Percentiles rank a stretch among this genome's conserved stretches.
Conservation (phyloP, 208 protist genomes). For the Wallacemonas sp. region DNA sequence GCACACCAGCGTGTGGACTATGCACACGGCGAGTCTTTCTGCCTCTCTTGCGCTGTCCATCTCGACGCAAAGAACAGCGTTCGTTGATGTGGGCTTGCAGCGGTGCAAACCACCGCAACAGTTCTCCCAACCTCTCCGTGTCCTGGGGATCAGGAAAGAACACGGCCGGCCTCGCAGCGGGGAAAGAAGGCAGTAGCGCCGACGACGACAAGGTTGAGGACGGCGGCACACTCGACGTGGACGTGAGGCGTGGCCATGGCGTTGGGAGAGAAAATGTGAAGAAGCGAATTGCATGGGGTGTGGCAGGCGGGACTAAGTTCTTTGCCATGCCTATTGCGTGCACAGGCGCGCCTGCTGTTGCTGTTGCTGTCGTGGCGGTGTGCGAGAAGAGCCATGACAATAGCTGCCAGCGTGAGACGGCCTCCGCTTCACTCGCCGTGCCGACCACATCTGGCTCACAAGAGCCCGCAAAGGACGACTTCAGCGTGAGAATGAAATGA, state of each 20-base stretch:
- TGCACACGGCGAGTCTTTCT: not conserved
- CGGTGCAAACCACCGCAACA: constrained; percentile 1
- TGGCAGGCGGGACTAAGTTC: not conserved
- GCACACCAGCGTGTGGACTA: no score
- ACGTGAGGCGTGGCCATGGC: not conserved
- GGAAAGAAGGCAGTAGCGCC: no score
- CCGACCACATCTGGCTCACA: no score
- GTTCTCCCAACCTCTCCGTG: not conserved
- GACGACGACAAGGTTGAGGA: not conserved
- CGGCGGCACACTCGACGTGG: not conserved
- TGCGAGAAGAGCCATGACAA: not conserved
- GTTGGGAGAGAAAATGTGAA: not conserved
- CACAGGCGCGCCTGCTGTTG: no score
- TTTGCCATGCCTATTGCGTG: no score
- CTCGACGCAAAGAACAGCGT: not conserved
- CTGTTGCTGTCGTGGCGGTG: not conserved
- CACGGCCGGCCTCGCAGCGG: no score
- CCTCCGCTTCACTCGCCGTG: no score
- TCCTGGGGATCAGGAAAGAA: no score
- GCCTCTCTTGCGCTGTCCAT: not conserved
- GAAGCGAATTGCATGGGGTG: constrained; percentile 1
- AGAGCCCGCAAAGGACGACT: no score
- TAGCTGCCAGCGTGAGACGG: not conserved
- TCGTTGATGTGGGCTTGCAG: not conserved
- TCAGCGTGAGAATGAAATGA: no score